phyloP scores from a whole-genome alignment of 192 early-diverging fungal species.

The Entomortierella chlamydospora region DNA sequence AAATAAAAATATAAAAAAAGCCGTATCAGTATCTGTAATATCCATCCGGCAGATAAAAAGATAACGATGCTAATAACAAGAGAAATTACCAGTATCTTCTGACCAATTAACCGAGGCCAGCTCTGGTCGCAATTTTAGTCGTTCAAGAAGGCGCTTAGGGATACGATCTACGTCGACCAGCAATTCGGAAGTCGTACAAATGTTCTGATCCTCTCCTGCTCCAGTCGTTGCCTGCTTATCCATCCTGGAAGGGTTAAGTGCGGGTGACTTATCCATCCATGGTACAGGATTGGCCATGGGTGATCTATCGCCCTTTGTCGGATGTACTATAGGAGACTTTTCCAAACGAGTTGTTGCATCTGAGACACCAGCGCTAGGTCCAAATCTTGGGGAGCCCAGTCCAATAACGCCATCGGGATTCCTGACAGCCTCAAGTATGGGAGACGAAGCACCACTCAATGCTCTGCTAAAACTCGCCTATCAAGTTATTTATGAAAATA shows the following conservation, averaged over 20 bases:
- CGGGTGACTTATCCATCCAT: conserved; percentile 21
- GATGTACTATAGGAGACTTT: conserved; percentile 15
- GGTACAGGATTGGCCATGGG: conserved; percentile 1
- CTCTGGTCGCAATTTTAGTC: conserved; percentile 31
- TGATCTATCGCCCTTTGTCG: conserved; percentile 9
- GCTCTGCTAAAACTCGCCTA: too few species aligned
- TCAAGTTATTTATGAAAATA: not conserved
- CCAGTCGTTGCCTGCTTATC: conserved; percentile 15
- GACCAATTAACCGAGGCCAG: conserved; percentile 33
- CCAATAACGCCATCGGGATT: conserved; percentile 10
- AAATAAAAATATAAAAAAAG: too few species aligned
- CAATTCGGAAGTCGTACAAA: conserved; percentile 9
- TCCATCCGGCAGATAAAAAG: too few species aligned
- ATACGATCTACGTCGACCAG: conserved; percentile 41
- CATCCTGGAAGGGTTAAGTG: conserved; percentile 10
- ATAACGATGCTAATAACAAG: not conserved
- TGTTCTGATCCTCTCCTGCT: not conserved
- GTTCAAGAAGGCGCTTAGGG: conserved; percentile 34
- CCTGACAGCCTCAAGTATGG: conserved; percentile 26
- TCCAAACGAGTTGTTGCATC: not conserved
- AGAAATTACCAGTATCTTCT: conserved; percentile 29
- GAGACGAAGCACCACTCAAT: conserved; percentile 28
- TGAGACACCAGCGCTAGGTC: not conserved
- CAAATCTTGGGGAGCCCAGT: conserved; percentile 25
- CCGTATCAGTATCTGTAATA: too few species aligned